Percentiles rank a stretch among this genome's conserved stretches.
These are phyloP conservation scores for Corymbia maculata DNA, from an alignment of 345 rosid species.

Conservation along the genomic window DNA sequence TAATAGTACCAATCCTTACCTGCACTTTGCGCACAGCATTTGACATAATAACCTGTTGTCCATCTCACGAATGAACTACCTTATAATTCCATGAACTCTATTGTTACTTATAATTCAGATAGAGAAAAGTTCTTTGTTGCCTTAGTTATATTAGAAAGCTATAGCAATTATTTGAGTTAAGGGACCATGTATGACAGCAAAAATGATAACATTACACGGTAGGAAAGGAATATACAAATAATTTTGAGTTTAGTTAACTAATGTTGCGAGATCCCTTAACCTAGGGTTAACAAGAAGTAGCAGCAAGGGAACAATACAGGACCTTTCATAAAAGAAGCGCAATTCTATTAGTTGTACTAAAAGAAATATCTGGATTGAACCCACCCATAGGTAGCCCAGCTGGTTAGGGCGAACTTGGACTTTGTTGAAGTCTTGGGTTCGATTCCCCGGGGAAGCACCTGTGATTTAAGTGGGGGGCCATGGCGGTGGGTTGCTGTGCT, in stretches of 20 bases:
- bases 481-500: no score
- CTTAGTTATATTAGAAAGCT: neutral
- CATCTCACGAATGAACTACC: neutral
- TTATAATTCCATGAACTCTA: neutral
- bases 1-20: neutral
- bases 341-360: neutral
- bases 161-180: neutral
- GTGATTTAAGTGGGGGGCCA: no score
- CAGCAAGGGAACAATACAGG: neutral
- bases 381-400: no score
- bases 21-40: rapidly evolving
- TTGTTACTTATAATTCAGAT: neutral
- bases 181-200: neutral
- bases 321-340: neutral
- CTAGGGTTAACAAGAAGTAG: neutral
- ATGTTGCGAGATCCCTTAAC: neutral
- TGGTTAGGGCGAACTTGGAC: no score
- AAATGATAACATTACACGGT: neutral
- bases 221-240: neutral
- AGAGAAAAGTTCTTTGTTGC: neutral
- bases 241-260: no score
- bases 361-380: neutral
- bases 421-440: no score
- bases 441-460: no score
- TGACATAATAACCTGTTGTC: neutral